Evolutionary conservation across 1,284 basidiomycete species (phyloP).

Genomic region (Clitocybe nebularis): DNA sequence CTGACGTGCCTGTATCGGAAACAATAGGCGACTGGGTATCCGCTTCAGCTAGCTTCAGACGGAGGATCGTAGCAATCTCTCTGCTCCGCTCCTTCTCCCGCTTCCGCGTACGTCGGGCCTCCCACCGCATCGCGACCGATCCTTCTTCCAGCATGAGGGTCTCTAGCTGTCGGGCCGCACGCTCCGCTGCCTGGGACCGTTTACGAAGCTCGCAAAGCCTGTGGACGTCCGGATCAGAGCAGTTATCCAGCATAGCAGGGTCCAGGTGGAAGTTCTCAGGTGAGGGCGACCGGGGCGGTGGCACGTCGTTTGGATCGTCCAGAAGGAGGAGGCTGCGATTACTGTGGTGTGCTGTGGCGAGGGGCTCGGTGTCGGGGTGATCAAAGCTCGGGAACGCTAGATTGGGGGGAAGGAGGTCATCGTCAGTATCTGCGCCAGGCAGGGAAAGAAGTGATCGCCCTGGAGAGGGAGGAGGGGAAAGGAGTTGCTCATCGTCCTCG

Average conservation of each 20-base stretch:
- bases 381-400: not conserved
- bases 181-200: constrained; percentile 36
- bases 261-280: constrained; percentile 41
- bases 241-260: constrained; percentile 27
- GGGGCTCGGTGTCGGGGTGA: not conserved
- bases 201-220: constrained; percentile 36
- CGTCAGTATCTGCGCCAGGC: constrained; percentile 15
- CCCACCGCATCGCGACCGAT: constrained; percentile 39
- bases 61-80: constrained; percentile 47
- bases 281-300: constrained; percentile 41
- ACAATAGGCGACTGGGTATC: constrained; percentile 15
- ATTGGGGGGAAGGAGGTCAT: constrained; percentile 8
- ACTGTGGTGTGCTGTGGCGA: not conserved
- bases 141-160: constrained; percentile 28
- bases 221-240: constrained; percentile 35
- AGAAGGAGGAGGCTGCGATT: constrained; percentile 31
- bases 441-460: constrained; percentile 11
- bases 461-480: constrained; percentile 15
- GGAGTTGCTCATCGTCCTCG: constrained; percentile 2
- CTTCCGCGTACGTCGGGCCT: constrained; percentile 42
- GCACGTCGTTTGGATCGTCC: constrained; percentile 36
- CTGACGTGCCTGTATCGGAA: too few relatives aligned
- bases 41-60: constrained; percentile 39
- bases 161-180: constrained; percentile 35
- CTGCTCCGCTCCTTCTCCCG: constrained; percentile 46